Conservation (phyloP, 2,329 filamentous ascomycete genomes). For the Fusarium acutatum region DNA sequence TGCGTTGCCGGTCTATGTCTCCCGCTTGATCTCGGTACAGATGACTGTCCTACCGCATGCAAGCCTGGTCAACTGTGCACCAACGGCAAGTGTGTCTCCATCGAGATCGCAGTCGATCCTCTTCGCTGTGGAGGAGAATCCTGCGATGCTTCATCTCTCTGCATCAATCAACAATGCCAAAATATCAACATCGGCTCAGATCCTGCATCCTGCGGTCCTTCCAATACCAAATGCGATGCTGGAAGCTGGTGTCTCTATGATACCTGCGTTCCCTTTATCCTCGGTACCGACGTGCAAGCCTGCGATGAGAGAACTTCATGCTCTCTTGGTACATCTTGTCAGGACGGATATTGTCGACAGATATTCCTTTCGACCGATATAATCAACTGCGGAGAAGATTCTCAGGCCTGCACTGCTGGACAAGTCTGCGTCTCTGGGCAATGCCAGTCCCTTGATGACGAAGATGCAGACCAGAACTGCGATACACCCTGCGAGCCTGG, state of each 20-base stretch:
- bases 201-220: constrained; percentile 8
- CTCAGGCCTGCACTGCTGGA: constrained; percentile 11
- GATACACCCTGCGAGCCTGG: constrained; percentile 11
- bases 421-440: constrained; percentile 20
- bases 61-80: constrained; percentile 22
- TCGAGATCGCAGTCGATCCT: constrained; percentile 21
- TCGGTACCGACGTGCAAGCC: constrained; percentile 23
- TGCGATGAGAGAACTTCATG: constrained; percentile 14
- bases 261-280: constrained; percentile 19
- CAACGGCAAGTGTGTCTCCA: constrained; percentile 9
- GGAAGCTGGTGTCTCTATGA: constrained; percentile 33
- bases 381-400: constrained; percentile 9
- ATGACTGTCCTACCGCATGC: background rate
- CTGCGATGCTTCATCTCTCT: constrained; percentile 19
- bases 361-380: constrained; percentile 15
- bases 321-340: constrained; percentile 5
- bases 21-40: constrained; percentile 2
- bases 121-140: background rate
- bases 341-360: constrained; percentile 17
- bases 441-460: constrained; percentile 2
- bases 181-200: constrained; percentile 21
- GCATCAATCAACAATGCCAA: constrained; percentile 21
- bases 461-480: background rate
- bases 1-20: constrained; percentile 19
- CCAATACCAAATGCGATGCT: constrained; percentile 9